These are phyloP conservation scores for Petunia axillaris DNA, from an alignment of 257 asterid genomes.

Conservation along the genomic window DNA sequence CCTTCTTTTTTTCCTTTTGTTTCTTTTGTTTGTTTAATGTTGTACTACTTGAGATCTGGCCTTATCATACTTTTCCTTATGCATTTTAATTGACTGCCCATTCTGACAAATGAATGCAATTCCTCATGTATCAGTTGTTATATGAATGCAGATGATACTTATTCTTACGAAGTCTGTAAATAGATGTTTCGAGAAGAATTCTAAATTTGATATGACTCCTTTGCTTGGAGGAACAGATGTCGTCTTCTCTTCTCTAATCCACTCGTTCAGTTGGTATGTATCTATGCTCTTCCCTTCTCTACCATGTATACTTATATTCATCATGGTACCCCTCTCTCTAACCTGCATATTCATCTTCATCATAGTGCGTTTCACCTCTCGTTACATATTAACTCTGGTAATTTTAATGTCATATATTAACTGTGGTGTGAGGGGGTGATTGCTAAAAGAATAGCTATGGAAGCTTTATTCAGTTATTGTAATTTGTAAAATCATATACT, in stretches of 20 bases:
- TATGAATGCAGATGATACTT: slow-evolving; percentile 82
- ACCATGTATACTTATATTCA: slow-evolving; percentile 7
- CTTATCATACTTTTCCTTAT: slow-evolving; percentile 5
- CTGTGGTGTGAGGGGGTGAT: background rate
- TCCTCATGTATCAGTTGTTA: slow-evolving; percentile 34
- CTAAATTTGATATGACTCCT: slow-evolving; percentile 96
- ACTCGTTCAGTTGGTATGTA: slow-evolving; percentile 91
- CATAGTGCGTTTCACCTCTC: slow-evolving; percentile 3
- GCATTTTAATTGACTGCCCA: slow-evolving; percentile 5
- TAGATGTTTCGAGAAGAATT: slow-evolving; percentile 94
- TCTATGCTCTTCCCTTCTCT: slow-evolving; percentile 30
- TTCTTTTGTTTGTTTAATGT: slow-evolving; percentile 15
- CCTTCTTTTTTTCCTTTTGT: background rate
- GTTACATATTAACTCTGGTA: background rate
- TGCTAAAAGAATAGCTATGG: background rate
- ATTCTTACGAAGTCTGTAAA: slow-evolving; percentile 94
- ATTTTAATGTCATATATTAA: slow-evolving; percentile 1
- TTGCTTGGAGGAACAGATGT: slow-evolving; percentile 97
- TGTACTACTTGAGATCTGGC: background rate
- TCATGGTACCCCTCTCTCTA: slow-evolving; percentile 23
- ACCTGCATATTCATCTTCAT: slow-evolving; percentile 12
- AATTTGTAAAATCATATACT: background rate
- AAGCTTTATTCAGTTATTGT: background rate
- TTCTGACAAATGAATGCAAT: slow-evolving; percentile 17
- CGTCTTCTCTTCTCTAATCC: slow-evolving; percentile 92